A percentile compares a stretch with the other conserved stretches of the same genome.
Evolutionary conservation across 352 stramenopile genomes (phyloP).

Genomic region (Phytophthora europaea): DNA sequence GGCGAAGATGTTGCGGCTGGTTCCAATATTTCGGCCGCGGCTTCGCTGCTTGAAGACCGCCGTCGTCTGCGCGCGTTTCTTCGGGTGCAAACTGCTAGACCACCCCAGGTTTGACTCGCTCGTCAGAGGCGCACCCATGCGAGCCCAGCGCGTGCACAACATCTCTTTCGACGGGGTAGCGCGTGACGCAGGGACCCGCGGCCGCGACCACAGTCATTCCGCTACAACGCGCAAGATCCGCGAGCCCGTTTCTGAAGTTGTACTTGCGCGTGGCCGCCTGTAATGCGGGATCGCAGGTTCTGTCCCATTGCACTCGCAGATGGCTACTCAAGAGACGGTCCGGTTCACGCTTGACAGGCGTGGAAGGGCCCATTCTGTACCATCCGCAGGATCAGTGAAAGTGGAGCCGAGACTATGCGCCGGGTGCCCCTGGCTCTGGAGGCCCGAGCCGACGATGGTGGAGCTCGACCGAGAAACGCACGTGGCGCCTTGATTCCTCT

Average conservation of each 20-base stretch:
- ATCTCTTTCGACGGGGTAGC: slow-evolving; percentile 29
- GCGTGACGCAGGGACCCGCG: slow-evolving; percentile 1
- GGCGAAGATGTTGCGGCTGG: background rate
- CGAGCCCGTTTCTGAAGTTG: slow-evolving; percentile 33
- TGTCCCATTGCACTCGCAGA: slow-evolving; percentile 25
- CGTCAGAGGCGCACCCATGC: slow-evolving; percentile 6
- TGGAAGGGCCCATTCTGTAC: slow-evolving; percentile 10
- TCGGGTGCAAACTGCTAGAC: background rate
- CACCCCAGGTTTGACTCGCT: slow-evolving; percentile 7
- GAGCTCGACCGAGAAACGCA: slow-evolving; percentile 18
- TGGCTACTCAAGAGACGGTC: slow-evolving; percentile 31
- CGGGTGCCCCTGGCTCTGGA: slow-evolving; percentile 23
- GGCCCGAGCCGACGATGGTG: slow-evolving; percentile 24
- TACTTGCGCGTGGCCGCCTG: slow-evolving; percentile 6
- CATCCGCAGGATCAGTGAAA: slow-evolving; percentile 20
- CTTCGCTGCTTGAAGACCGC: background rate
- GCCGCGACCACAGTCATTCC: slow-evolving; percentile 25
- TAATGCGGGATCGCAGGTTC: slow-evolving; percentile 26
- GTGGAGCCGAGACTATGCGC: slow-evolving; percentile 32
- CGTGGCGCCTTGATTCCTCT: slow-evolving; percentile 22
- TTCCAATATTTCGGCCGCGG: background rate
- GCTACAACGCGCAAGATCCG: slow-evolving; percentile 16
- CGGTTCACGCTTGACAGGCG: slow-evolving; percentile 21
- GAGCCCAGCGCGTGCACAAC: slow-evolving; percentile 20
- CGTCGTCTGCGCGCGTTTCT: slow-evolving; percentile 20